These are phyloP conservation scores for Arthrobotrys iridis DNA, from an alignment of 2,329 filamentous ascomycete genomes.

Conservation along the genomic window DNA sequence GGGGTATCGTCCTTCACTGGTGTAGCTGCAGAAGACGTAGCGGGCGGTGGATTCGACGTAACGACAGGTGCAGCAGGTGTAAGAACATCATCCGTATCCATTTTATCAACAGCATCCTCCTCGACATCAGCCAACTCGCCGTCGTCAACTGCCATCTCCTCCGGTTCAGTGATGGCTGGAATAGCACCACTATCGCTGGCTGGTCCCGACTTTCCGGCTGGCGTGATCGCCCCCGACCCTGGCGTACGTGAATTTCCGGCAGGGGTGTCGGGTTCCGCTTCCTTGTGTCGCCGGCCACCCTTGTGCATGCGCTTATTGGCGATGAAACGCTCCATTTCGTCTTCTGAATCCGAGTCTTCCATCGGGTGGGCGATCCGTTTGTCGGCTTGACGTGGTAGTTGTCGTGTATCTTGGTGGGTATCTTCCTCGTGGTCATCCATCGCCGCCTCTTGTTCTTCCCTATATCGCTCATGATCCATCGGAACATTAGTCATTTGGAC, in stretches of 20 bases:
- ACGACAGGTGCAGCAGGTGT: conserved; percentile 37
- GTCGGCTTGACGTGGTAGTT: conserved; percentile 71
- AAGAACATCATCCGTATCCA: conserved; percentile 50
- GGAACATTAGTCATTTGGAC: conserved; percentile 73
- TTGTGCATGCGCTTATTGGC: conserved; percentile 54
- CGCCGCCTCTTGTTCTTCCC: conserved; percentile 72
- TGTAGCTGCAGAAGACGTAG: background rate
- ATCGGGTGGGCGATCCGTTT: conserved; percentile 70
- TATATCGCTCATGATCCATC: conserved; percentile 66
- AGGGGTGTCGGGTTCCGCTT: conserved; percentile 53
- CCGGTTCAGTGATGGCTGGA: conserved; percentile 21
- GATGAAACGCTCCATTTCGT: conserved; percentile 60
- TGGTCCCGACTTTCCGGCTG: conserved; percentile 33
- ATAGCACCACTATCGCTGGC: conserved; percentile 32
- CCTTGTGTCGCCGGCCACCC: conserved; percentile 55
- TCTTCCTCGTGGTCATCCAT: conserved; percentile 74
- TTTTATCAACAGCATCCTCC: conserved; percentile 53
- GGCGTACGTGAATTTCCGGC: conserved; percentile 53
- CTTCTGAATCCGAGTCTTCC: conserved; percentile 71
- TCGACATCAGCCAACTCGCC: conserved; percentile 51
- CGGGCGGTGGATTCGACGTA: conserved; percentile 9
- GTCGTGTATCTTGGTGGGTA: conserved; percentile 69
- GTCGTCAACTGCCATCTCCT: conserved; percentile 51
- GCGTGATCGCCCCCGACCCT: conserved; percentile 32
- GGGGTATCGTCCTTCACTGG: conserved; percentile 36